phyloP scores from a whole-genome alignment of 1,284 basidiomycete species.

The Trichosporon ovoides region DNA sequence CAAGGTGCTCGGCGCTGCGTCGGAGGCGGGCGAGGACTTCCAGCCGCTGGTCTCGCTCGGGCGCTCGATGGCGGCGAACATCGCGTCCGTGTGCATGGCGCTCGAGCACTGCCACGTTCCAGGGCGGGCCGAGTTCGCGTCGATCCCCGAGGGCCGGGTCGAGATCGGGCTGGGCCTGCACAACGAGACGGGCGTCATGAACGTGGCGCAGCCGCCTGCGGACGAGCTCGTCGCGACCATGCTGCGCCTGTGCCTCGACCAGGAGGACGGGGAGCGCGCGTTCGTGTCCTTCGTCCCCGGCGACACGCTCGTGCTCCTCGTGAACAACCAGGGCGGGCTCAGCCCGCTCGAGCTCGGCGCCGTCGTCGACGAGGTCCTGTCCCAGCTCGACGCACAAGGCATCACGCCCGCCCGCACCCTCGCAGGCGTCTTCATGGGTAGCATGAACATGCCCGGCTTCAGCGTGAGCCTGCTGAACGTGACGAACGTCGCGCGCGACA shows the following conservation, averaged over 20 bases:
- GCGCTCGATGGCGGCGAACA: conserved; percentile 40
- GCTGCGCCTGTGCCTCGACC: conserved; percentile 44
- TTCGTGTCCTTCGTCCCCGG: conserved; percentile 50
- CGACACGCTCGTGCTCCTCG: conserved; percentile 45
- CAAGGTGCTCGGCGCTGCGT: conserved; percentile 45
- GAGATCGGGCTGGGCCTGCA: conserved; percentile 53
- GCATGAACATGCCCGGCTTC: conserved; percentile 53
- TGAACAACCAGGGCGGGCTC: conserved; percentile 54
- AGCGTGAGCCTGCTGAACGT: conserved; percentile 51
- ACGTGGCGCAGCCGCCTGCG: conserved; percentile 34
- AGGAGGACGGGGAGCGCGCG: conserved; percentile 49
- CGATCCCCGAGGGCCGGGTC: conserved; percentile 47
- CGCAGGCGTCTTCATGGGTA: conserved; percentile 51
- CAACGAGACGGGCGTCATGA: conserved; percentile 52
- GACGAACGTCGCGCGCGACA: conserved; percentile 39
- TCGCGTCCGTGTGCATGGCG: conserved; percentile 50
- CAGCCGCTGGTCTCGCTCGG: conserved; percentile 37
- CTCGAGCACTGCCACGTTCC: conserved; percentile 54
- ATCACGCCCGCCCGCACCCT: conserved; percentile 49
- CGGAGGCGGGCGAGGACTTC: conserved; percentile 36
- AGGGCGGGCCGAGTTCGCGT: conserved; percentile 47
- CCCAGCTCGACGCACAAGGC: conserved; percentile 38
- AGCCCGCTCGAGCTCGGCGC: conserved; percentile 51
- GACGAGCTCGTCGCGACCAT: conserved; percentile 39
- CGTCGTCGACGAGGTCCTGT: conserved; percentile 48